Conservation (phyloP, 306 rosid species). For the Cajanus cajan region DNA sequence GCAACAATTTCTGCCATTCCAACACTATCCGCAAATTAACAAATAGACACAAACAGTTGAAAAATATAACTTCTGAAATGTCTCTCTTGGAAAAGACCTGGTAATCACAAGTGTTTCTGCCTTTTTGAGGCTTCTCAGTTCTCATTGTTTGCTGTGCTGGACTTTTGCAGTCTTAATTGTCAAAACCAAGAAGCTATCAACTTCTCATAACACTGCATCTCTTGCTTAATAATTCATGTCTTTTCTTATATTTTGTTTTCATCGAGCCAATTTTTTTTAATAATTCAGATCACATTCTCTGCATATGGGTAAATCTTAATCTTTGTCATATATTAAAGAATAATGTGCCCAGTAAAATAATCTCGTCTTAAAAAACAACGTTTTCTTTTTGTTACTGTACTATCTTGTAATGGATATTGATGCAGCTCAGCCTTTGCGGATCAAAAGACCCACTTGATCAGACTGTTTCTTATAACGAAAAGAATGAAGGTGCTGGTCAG, state of each 20-base stretch:
- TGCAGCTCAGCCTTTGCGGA: neutral
- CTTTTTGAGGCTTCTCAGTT: neutral
- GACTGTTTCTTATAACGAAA: neutral
- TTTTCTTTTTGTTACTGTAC: neutral
- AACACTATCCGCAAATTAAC: neutral
- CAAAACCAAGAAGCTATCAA: neutral
- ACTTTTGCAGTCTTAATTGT: neutral
- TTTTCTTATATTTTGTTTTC: neutral
- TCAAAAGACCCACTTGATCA: neutral
- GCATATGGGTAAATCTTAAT: no score
- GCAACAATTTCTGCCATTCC: neutral
- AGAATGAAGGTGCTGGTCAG: neutral
- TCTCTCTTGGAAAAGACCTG: slow-evolving; percentile 26
- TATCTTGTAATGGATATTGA: neutral
- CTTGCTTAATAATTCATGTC: neutral
- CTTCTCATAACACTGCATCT: neutral
- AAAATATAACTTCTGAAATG: neutral
- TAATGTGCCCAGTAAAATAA: neutral
- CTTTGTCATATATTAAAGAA: neutral
- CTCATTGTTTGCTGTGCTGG: slow-evolving; percentile 8
- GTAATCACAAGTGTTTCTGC: neutral
- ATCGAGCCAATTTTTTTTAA: neutral
- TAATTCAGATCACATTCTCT: neutral
- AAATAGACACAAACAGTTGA: neutral
- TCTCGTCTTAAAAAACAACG: neutral